Evolutionary conservation across 2,329 filamentous ascomycete genomes (phyloP), one percentile per base, ranked within the genome.

Genomic region (Myriosclerotinia curreyana): DNA sequence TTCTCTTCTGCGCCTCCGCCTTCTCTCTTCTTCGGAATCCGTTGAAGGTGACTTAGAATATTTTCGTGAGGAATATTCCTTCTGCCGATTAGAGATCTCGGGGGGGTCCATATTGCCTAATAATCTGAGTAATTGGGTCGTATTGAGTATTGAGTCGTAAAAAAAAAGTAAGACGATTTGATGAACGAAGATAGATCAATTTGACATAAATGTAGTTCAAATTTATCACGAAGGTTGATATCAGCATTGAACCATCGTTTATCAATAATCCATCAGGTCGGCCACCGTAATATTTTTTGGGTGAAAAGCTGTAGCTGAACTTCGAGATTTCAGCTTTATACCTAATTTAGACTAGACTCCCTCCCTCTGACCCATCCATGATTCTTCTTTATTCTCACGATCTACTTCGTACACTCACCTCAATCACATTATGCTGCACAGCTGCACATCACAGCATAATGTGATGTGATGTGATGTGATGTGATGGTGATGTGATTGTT

Each of bases 11-110:
- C 69, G 71, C 67, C 70, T 69, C 38, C 64, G 67, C 40, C 68
- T 66, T 52, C 71, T 64, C 52, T 74, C 72, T 54, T 73, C 72
- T 60, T 70, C 72, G 5, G 71, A 72, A 56, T 73, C 71, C 34
- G 62, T 64, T 12, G 72, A 72, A 22, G 54, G 34, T 15, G 73
- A 73, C 36, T 67, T 65, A 38, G 69, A 72, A 22, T 69, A 67
- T 42, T 66, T 65, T 15, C 56, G 65, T 34, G 64, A 65, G 59
- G 64, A 60, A 42, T 58, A 64, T 25, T 69, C 66, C 64, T 67
- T 70, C 54, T 68, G 67, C 46, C 50, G 56, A 51, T 62, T 58
- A 1, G 61, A 50, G 3, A 54, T 44, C 25, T 64, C 65, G 49
- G 61, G 51, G 8, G 65, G 60, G 28, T 70, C 68, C 71, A 72